Evolutionary conservation across 768 basidiomycete species (phyloP), one percentile per base, ranked within the genome.

Genomic region (Termitomyces sp.): DNA sequence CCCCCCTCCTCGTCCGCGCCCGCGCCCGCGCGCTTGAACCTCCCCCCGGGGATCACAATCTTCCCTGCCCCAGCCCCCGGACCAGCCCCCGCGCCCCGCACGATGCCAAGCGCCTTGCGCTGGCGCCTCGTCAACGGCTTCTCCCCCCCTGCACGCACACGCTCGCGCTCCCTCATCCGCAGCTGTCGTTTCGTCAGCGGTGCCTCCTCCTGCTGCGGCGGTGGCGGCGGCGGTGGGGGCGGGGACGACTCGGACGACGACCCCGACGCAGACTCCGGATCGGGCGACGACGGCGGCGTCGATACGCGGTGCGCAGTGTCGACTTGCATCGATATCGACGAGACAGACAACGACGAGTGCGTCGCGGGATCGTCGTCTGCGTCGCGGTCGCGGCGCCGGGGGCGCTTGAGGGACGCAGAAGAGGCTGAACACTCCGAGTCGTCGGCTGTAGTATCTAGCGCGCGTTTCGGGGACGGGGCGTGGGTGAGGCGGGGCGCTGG

Each of bases 21-120:
- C 65, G 1, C 62, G 57, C 47, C 62, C 56, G 51, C 71, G 61
- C 30, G 65, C 60, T 65, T 66, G 63, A 69, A 77, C 61, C 79
- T 73, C 23, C 89, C 86, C 4, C 87, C 86, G 0, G 89, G 88
- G 58, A 91, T 87, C 70, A 65, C 81, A 71, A 77, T 89, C 77
- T 80, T 87, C 40, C 88, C 88, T 44, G 80, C n/a, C n/a, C n/a
- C n/a, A n/a, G n/a, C n/a, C n/a, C n/a, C n/a, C n/a, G n/a, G n/a
- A n/a, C n/a, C n/a, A n/a, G n/a, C 4, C 69, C 75, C 8, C 33
- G 33, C 10, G 74, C 81, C 75, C 4, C 4, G 38, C 14, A 14
- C 40, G 16, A 41, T 3, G 0, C 87, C 87, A 12, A 87, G 75
- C n/a, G 75, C 76, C 72, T 86, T 91, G 36, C 87, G 77, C 71